Evolutionary conservation across 495 filamentous ascomycete species (phyloP), one percentile per base, ranked within the genome.

Genomic region (Letharia lupina): DNA sequence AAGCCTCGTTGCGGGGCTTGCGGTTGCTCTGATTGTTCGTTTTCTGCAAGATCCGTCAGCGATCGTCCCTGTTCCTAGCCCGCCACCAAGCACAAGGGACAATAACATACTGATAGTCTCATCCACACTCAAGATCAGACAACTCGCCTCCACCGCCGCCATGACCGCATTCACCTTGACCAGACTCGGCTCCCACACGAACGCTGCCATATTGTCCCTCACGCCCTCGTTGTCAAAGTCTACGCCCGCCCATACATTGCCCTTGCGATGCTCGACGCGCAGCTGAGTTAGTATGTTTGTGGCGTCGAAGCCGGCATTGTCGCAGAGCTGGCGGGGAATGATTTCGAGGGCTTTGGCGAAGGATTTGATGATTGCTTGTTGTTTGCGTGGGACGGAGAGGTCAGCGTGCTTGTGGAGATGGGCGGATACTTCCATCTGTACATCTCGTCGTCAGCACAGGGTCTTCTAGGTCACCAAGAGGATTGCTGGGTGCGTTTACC

Each of bases 161-260:
- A 96, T 92, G 68, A 98, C 89, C 65, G 94, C 94, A 74, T 98
- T 98, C 67, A 96, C 84, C 89, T 98, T 98, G 67, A 98, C 91
- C 65, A 96, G 80, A 66, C 87, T 87, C 12, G 94, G 94, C 76
- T 98, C 94, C 94, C 94, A 98, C 39, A 98, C 94, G 75, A 97
- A 98, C 60, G 84, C 84, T 73, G 87, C 86, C 81, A 98, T 87
- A 80, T 97, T 98, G 77, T 98, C 89, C 54, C 89, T 81, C 65
- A 96, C 88, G 62, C 91, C 91, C 79, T 98, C 94, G 73, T 92
- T 86, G 52, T 85, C 82, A 72, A 98, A 97, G 80, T 98, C 94
- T 31, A 98, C 92, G 73, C 94, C 94, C 40, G 91, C 91, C 94
- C 94, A 98, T 54, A 84, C 85, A 74, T 90, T 90, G 63, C 91